Conservation (phyloP, 225 moss, liverwort and hornwort genomes). For the Anthoceros angustus region DNA sequence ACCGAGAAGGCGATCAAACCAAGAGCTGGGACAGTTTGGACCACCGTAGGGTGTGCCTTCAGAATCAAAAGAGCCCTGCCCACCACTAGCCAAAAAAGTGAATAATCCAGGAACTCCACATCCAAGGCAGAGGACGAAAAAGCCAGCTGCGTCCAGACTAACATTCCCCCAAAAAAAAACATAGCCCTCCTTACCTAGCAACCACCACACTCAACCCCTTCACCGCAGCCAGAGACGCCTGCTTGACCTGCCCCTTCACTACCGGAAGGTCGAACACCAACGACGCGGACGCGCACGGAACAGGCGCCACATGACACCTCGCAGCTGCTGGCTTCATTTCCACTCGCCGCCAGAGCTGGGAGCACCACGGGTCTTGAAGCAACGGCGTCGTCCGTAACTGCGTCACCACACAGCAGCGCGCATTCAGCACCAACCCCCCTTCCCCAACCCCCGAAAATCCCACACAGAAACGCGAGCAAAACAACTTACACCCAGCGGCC, state of each 20-base stretch:
- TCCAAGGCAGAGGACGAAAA: not conserved
- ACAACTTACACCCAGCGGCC: too few species aligned
- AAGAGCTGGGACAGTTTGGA: constrained; percentile 39
- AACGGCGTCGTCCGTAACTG: constrained; percentile 6
- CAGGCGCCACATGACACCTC: not conserved
- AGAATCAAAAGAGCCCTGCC: constrained; percentile 23
- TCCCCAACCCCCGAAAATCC: not conserved
- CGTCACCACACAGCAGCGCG: not conserved
- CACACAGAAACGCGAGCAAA: too few species aligned
- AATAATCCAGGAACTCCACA: not conserved
- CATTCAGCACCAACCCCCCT: not conserved
- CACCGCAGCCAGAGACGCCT: not conserved
- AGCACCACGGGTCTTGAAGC: constrained; percentile 18
- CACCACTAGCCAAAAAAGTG: not conserved
- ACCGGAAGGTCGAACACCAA: not conserved
- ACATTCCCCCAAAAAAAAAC: not conserved
- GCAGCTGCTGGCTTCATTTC: constrained; percentile 3
- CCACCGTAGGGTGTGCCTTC: constrained; percentile 27
- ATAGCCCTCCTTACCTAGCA: not conserved
- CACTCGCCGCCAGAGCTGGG: constrained; percentile 17
- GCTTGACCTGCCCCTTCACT: not conserved
- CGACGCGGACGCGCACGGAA: constrained; percentile 1
- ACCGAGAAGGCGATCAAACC: constrained; percentile 44
- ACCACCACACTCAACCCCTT: not conserved
- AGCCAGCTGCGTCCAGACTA: not conserved